A percentile compares a stretch with the other conserved stretches of the same genome.
phyloP scores from a whole-genome alignment of 495 filamentous ascomycete species.

The Lasiosphaeria ovina region DNA sequence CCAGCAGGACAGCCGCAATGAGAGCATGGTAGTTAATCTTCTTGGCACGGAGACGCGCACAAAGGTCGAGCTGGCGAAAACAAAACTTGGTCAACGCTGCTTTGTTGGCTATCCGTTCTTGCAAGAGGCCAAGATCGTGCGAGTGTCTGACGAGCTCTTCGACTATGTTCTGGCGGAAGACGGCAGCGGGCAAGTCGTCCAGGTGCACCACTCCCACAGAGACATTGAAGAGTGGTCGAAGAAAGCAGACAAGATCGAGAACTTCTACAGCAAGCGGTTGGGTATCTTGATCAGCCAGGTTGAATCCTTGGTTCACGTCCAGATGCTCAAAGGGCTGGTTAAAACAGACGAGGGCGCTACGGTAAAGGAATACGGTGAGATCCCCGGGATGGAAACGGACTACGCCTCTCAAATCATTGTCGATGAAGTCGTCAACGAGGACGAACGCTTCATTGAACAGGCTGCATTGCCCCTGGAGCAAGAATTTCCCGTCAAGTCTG shows the following conservation, averaged over 20 bases:
- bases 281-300: constrained; percentile 85
- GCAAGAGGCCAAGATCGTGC: constrained; percentile 85
- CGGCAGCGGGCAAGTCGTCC: constrained; percentile 59
- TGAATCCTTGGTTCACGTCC: constrained; percentile 85
- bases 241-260: constrained; percentile 82
- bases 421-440: constrained; percentile 85
- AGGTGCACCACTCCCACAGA: constrained; percentile 67
- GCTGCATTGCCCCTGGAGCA: constrained; percentile 82
- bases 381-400: constrained; percentile 87
- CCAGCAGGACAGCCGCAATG: constrained; percentile 92
- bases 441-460: constrained; percentile 88
- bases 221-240: constrained; percentile 80
- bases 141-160: constrained; percentile 92
- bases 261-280: constrained; percentile 81
- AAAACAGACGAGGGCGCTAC: constrained; percentile 90
- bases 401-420: constrained; percentile 90
- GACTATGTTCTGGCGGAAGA: constrained; percentile 67
- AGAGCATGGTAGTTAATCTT: constrained; percentile 91
- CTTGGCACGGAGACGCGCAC: constrained; percentile 68
- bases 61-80: constrained; percentile 67
- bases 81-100: constrained; percentile 78
- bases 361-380: constrained; percentile 86
- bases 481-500: constrained; percentile 80
- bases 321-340: constrained; percentile 84
- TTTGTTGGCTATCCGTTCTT: constrained; percentile 95